Conservation (phyloP, 768 basidiomycete species). For the Peribolospora baueri region DNA sequence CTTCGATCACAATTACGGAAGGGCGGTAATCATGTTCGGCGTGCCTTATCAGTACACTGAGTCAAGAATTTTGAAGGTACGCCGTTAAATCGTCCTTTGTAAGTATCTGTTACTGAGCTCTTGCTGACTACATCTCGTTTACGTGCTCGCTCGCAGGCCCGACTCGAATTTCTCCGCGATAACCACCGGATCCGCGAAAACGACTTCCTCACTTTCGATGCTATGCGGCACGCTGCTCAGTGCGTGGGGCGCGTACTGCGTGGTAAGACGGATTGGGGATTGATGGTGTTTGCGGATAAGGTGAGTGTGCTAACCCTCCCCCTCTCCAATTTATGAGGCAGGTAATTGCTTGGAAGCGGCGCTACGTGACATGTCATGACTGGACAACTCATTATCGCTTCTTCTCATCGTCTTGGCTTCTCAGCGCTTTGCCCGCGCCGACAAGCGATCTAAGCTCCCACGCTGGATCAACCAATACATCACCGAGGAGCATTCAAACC, state of each 20-base stretch:
- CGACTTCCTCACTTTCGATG: constrained; percentile 95
- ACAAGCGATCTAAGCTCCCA: constrained; percentile 84
- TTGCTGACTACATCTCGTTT: not conserved
- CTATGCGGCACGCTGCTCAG: constrained; percentile 97
- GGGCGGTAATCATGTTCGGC: constrained; percentile 92
- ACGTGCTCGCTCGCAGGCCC: constrained; percentile 26
- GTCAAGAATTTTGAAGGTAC: constrained; percentile 65
- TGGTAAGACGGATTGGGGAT: constrained; percentile 96
- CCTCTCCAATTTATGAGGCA: not conserved
- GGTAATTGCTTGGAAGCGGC: not conserved
- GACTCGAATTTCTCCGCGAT: constrained; percentile 91
- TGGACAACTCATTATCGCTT: not conserved
- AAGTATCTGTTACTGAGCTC: not conserved
- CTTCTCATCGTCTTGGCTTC: not conserved
- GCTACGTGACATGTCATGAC: not conserved
- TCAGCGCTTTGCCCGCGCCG: constrained; percentile 71
- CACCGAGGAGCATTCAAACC: constrained; percentile 87
- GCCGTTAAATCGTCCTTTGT: not conserved
- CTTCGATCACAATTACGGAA: constrained; percentile 98
- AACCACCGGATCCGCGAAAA: constrained; percentile 94
- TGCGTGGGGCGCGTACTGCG: constrained; percentile 93
- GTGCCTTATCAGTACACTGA: constrained; percentile 59
- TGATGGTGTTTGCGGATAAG: constrained; percentile 99
- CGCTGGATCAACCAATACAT: constrained; percentile 99
- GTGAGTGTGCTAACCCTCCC: constrained; percentile 21